Conservation (phyloP, 164 flowering plant species). For the Buxus sempervirens region DNA sequence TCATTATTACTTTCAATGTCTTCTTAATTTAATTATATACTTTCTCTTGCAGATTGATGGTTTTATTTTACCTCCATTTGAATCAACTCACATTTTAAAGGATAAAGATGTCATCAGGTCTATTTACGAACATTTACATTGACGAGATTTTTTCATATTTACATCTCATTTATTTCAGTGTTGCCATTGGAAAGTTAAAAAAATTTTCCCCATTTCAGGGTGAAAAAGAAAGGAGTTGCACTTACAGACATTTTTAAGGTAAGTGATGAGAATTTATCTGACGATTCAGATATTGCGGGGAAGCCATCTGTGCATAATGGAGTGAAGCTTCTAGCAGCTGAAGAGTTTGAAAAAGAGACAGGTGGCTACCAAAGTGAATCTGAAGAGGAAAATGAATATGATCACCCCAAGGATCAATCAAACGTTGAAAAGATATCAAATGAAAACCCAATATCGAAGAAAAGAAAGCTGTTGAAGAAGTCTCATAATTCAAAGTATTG, state of each 20-base stretch:
- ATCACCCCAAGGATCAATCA: slow-evolving; percentile 13
- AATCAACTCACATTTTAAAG: slow-evolving; percentile 60
- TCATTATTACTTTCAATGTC: background rate
- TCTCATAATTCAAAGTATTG: slow-evolving; percentile 51
- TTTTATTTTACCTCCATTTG: slow-evolving; percentile 78
- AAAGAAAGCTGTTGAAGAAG: slow-evolving; percentile 57
- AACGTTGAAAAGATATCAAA: slow-evolving; percentile 15
- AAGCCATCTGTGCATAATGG: slow-evolving; percentile 33
- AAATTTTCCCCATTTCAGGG: slow-evolving; percentile 46
- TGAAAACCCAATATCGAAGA: slow-evolving; percentile 35
- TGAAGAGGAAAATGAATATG: slow-evolving; percentile 35
- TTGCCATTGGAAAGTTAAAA: background rate
- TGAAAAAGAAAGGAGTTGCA: slow-evolving; percentile 39
- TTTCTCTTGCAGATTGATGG: slow-evolving; percentile 78
- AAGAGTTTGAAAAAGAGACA: slow-evolving; percentile 59
- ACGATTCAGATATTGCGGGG: slow-evolving; percentile 30
- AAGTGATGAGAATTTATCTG: slow-evolving; percentile 21
- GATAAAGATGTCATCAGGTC: slow-evolving; percentile 80
- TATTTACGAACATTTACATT: slow-evolving; percentile 12
- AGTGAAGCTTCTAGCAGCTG: slow-evolving; percentile 48
- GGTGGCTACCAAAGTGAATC: slow-evolving; percentile 53
- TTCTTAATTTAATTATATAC: background rate
- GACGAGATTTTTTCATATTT: background rate
- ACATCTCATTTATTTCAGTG: background rate
- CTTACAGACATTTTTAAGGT: slow-evolving; percentile 9